phyloP scores from a whole-genome alignment of 2,329 filamentous ascomycete genomes.

The Aspergillus awamori region DNA sequence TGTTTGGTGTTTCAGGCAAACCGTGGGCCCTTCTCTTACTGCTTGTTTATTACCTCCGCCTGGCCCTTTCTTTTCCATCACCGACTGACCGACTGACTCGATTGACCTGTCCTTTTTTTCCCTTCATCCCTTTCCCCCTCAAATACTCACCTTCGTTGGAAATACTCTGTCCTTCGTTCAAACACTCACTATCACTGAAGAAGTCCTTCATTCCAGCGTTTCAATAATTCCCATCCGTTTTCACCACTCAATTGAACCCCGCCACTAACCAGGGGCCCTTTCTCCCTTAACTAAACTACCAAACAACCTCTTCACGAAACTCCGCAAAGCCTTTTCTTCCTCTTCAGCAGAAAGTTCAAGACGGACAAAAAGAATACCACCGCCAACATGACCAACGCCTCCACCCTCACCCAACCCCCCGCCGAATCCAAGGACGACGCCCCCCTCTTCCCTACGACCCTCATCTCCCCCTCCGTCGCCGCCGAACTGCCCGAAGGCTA shows the following conservation, averaged over 20 bases:
- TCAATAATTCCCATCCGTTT: too few species aligned
- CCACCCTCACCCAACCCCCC: conserved; percentile 24
- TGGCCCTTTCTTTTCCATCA: background rate
- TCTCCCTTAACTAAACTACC: background rate
- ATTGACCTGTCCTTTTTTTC: background rate
- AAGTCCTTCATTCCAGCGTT: background rate
- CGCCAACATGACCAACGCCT: background rate
- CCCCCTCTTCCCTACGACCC: conserved; percentile 74
- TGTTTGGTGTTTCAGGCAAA: conserved; percentile 3
- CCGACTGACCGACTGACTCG: background rate
- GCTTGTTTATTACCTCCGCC: conserved; percentile 9
- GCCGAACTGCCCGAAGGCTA: conserved; percentile 78
- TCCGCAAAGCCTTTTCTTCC: background rate
- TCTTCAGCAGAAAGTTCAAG: background rate
- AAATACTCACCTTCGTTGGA: background rate
- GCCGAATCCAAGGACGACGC: conserved; percentile 41
- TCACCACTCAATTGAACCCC: background rate
- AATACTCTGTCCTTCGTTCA: background rate
- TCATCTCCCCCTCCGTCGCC: conserved; percentile 76
- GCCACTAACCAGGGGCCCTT: background rate
- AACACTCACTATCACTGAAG: background rate
- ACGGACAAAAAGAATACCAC: background rate
- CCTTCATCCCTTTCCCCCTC: background rate
- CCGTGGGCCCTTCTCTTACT: background rate
- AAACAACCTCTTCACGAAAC: background rate